Conservation (phyloP, 192 early-diverging fungal genomes). For the Allomyces macrogynus region DNA sequence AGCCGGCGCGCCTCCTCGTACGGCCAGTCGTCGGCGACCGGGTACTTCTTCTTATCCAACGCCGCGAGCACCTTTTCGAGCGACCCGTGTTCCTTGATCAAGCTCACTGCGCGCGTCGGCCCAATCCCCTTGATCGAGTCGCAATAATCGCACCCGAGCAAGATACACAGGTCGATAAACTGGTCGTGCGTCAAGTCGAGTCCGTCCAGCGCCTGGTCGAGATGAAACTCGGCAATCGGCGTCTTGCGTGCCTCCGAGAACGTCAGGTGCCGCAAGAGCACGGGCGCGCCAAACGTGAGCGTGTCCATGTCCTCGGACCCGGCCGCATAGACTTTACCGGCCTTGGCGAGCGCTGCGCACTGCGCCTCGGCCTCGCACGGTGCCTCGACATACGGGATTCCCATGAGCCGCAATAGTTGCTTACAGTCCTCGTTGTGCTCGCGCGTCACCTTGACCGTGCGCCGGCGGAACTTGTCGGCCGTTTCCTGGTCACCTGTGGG, state of each 20-base stretch:
- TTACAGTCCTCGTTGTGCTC: constrained; percentile 89
- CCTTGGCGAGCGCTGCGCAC: constrained; percentile 74
- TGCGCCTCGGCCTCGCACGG: constrained; percentile 97
- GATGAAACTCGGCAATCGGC: constrained; percentile 73
- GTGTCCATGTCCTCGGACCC: constrained; percentile 99
- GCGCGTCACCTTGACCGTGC: constrained; percentile 76
- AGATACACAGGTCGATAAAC: constrained; percentile 94
- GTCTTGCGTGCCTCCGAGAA: constrained; percentile 72
- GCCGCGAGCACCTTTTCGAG: constrained; percentile 61
- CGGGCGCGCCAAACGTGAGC: constrained; percentile 72
- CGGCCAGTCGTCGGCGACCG: constrained; percentile 73
- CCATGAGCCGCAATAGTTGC: constrained; percentile 70
- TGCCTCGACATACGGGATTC: constrained; percentile 79
- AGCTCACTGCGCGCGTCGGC: constrained; percentile 53
- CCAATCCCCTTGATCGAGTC: constrained; percentile 88
- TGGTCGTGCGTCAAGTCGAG: constrained; percentile 52
- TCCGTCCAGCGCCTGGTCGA: constrained; percentile 61
- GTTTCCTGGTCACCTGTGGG: constrained; percentile 47
- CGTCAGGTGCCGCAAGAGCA: constrained; percentile 79
- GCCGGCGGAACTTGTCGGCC: constrained; percentile 63
- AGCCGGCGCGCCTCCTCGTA: constrained; percentile 74
- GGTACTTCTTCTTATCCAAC: constrained; percentile 54
- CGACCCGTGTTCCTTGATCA: constrained; percentile 64
- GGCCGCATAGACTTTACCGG: constrained; percentile 81
- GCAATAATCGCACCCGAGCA: constrained; percentile 95